Base-by-base conservation (phyloP, 2,329 filamentous ascomycete species). In the Fusarium temperatum region DNA sequence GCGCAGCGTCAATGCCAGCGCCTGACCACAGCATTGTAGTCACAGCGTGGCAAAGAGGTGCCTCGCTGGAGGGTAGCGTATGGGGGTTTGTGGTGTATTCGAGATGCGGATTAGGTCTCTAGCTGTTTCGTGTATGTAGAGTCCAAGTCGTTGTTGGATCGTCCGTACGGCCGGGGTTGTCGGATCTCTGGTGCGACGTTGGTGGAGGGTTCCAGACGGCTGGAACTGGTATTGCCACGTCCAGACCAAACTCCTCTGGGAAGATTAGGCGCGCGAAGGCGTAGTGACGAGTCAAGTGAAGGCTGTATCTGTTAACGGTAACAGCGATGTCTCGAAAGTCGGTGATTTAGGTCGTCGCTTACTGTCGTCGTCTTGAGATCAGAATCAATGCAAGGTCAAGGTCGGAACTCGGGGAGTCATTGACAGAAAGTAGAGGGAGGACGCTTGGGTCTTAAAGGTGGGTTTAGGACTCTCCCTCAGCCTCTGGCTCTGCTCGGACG, bases 21-120 rank as follows among this genome's bases (percentile, higher is more conserved):
- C 66, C 70, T 65, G 73, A 68, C 72, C 70, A 73, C 75, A 75
- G 76, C 76, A 78, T 78, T 72, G 63, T 78, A 72, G 73, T 74
- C 76, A 71, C 66, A 44, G 68, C 58, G 62, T 59, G 60, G 66
- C 65, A 69, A 66, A 55, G 61, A 78, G 64, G 66, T 67, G 60
- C 73, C 74, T 77, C 74, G 67, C 62, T 56, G 50, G 72, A 78
- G 69, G 71, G 66, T 56, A 39, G 63, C 54, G 62, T 59, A 38
- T 41, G 15, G 28, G 41, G 39, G 20, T 56, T 45, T 38, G 38
- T 6, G 32, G 20, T 42, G 26, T 26, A 17, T 24, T 54, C 36
- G 28, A 14, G 11, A 38, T 44, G 22, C 26, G 28, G 20, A 12
- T 26, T 15, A 11, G 38, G 32, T 39, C 13, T 47, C 14, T 38